phyloP scores from a whole-genome alignment of 352 stramenopile genomes.

The Peronospora farinosa region DNA sequence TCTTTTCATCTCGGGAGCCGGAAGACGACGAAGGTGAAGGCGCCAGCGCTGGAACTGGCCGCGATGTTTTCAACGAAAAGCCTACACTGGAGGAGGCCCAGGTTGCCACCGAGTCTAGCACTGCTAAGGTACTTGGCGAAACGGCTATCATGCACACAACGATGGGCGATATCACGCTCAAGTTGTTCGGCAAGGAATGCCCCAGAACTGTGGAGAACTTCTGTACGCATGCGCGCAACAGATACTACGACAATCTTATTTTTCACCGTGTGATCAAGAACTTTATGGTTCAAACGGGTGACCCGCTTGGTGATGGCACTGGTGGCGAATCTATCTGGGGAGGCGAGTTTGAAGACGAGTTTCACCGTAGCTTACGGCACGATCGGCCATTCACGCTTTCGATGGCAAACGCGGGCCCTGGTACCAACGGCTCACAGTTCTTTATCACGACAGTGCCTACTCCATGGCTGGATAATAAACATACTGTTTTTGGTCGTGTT shows the following conservation, averaged over 20 bases:
- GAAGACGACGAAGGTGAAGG: conserved; percentile 67
- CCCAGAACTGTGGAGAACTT: conserved; percentile 98
- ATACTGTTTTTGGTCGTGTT: conserved; percentile 91
- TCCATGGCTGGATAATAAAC: conserved; percentile 96
- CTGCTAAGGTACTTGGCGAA: conserved; percentile 52
- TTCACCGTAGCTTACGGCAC: conserved; percentile 91
- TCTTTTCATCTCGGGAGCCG: conserved; percentile 94
- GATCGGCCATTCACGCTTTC: conserved; percentile 97
- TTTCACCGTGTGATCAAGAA: conserved; percentile 99
- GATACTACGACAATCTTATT: conserved; percentile 98
- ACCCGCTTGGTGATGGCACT: conserved; percentile 95
- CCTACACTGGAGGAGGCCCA: conserved; percentile 91
- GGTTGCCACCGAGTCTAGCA: conserved; percentile 72
- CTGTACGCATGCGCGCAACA: conserved; percentile 90
- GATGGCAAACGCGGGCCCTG: conserved; percentile 94
- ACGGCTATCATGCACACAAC: conserved; percentile 95
- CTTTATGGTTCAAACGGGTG: conserved; percentile 97
- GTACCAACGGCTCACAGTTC: conserved; percentile 90
- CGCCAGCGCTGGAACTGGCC: conserved; percentile 33
- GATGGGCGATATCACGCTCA: conserved; percentile 97
- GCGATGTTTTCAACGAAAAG: conserved; percentile 98
- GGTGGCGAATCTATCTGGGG: conserved; percentile 98
- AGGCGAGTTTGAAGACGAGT: conserved; percentile 99
- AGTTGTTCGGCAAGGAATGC: conserved; percentile 94
- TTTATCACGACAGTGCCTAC: conserved; percentile 98